Conservation (phyloP, 345 rosid genomes). For the Populus ilicifolia region DNA sequence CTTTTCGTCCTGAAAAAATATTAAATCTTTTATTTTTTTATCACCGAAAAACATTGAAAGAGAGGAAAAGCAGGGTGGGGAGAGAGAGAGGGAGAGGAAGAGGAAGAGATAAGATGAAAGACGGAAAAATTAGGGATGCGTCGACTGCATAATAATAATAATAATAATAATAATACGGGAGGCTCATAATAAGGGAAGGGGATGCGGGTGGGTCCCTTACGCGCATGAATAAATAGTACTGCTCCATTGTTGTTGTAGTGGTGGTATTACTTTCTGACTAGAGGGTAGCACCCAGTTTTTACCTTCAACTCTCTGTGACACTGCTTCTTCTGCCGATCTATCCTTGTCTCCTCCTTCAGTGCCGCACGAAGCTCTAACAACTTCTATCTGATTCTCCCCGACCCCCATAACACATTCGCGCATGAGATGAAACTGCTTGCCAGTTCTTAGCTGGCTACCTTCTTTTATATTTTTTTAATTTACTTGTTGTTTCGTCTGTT, state of each 20-base stretch:
- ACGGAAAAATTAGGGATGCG: conserved; percentile 19
- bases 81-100: neutral
- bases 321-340: neutral
- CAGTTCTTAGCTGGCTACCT: neutral
- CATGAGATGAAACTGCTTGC: neutral
- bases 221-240: conserved; percentile 27
- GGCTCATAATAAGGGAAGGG: conserved; percentile 8
- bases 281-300: neutral
- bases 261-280: neutral
- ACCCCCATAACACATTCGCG: neutral
- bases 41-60: neutral
- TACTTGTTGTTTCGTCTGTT: too few species aligned
- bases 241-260: neutral
- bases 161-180: neutral
- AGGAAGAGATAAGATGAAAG: conserved; percentile 25
- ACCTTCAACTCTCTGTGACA: neutral
- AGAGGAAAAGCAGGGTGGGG: neutral
- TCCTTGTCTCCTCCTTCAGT: neutral
- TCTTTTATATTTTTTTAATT: too few species aligned
- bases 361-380: neutral
- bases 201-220: conserved; percentile 19
- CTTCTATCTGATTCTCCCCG: neutral
- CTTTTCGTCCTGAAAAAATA: conserved; percentile 17
- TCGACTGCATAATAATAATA: conserved; percentile 32
- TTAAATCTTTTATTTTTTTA: neutral